These are phyloP conservation scores for Volvox reticuliferus DNA, from an alignment of 139 green algal species.

Conservation along the genomic window DNA sequence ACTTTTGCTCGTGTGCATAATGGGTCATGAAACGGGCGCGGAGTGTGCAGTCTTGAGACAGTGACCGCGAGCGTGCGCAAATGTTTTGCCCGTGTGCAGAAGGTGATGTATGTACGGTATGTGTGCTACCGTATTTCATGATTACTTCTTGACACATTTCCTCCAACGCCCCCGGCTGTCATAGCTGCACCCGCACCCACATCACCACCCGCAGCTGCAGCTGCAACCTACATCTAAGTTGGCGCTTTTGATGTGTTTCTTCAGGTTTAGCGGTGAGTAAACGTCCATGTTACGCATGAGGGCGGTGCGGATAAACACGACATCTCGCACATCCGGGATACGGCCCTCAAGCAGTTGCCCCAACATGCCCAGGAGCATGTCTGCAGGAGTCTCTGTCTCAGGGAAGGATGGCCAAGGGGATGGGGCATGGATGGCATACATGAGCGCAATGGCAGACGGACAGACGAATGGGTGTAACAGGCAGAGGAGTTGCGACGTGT, in stretches of 20 bases:
- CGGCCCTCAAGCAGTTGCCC: conserved; percentile 45
- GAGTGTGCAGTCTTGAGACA: too few relatives aligned
- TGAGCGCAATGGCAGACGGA: background rate
- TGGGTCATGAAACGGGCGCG: too few relatives aligned
- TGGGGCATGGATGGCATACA: background rate
- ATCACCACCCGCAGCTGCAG: too few relatives aligned
- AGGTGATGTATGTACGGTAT: too few relatives aligned
- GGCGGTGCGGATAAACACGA: conserved; percentile 49
- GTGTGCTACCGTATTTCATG: too few relatives aligned
- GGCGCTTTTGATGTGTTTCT: conserved; percentile 44
- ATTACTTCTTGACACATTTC: too few relatives aligned
- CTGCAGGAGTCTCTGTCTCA: conserved; percentile 48
- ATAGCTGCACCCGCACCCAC: too few relatives aligned
- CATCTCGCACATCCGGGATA: conserved; percentile 31
- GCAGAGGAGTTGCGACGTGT: background rate
- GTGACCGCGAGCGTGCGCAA: too few relatives aligned
- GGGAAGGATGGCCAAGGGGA: background rate
- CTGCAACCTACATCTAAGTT: conserved; percentile 22
- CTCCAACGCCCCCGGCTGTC: too few relatives aligned
- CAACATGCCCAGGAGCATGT: conserved; percentile 60
- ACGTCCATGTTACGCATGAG: conserved; percentile 51
- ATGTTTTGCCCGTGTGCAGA: too few relatives aligned
- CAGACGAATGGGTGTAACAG: background rate
- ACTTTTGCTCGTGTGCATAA: too few relatives aligned
- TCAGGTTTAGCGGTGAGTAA: conserved; percentile 53